Percentiles rank a stretch among this genome's conserved stretches.
These are phyloP conservation scores for Malassezia psittaci DNA, from an alignment of 1,284 basidiomycete genomes.

Conservation along the genomic window DNA sequence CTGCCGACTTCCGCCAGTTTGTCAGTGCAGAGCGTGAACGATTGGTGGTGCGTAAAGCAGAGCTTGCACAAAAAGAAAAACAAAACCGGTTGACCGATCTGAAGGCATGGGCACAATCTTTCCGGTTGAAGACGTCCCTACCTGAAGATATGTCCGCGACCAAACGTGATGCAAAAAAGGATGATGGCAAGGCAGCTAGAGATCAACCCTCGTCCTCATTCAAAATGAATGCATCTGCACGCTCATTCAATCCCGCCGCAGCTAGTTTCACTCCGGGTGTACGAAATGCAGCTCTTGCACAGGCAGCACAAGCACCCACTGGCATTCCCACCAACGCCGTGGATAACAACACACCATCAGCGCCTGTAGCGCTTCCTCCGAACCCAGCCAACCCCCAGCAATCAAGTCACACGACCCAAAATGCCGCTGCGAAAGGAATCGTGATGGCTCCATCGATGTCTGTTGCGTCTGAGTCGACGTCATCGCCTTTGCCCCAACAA, in stretches of 20 bases:
- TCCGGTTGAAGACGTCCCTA: conserved; percentile 92
- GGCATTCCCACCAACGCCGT: too few relatives aligned
- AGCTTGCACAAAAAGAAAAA: conserved; percentile 81
- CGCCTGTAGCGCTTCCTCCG: not conserved
- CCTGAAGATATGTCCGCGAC: conserved; percentile 82
- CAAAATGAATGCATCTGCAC: conserved; percentile 70
- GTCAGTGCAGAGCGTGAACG: conserved; percentile 41
- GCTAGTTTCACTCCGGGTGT: conserved; percentile 51
- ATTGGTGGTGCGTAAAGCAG: conserved; percentile 72
- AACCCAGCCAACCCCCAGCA: not conserved
- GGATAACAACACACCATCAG: not conserved
- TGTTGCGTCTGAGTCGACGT: not conserved
- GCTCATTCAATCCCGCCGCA: conserved; percentile 52
- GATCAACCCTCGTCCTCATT: conserved; percentile 52
- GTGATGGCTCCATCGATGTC: not conserved
- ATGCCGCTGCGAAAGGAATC: not conserved
- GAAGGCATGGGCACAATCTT: conserved; percentile 78
- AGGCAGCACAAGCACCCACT: not conserved
- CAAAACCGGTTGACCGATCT: conserved; percentile 82
- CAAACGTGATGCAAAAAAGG: conserved; percentile 54
- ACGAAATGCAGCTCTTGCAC: conserved; percentile 7
- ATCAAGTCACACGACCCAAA: not conserved
- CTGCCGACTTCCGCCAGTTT: conserved; percentile 41
- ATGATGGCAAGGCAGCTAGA: conserved; percentile 24
- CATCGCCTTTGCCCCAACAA: not conserved